Evolutionary conservation across 176 grass and related monocot species (phyloP).

Genomic region (Carex pumila): DNA sequence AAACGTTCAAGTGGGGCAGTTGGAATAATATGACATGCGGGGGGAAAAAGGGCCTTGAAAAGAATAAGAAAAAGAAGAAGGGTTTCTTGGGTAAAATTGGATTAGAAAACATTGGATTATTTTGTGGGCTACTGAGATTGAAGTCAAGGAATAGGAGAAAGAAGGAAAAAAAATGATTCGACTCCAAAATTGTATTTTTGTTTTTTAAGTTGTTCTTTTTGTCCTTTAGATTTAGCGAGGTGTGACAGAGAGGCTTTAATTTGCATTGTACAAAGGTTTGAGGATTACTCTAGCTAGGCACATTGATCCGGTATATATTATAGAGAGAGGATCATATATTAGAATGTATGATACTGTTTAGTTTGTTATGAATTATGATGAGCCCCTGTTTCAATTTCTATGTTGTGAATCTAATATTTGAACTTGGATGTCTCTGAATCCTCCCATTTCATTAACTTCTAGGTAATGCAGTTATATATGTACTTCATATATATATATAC

Average conservation of each 20-base stretch:
- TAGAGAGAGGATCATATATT: conserved; percentile 16
- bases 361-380: background rate
- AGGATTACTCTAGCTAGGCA: background rate
- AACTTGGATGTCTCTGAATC: background rate
- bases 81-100: conserved; percentile 16
- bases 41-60: background rate
- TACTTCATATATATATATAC: background rate
- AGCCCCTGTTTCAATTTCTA: background rate
- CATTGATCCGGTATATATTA: conserved; percentile 20
- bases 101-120: background rate
- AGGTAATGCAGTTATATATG: background rate
- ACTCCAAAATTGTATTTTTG: background rate
- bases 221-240: background rate
- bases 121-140: conserved; percentile 5
- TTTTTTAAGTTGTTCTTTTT: background rate
- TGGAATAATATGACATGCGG: conserved; percentile 55
- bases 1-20: conserved; percentile 35
- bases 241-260: background rate
- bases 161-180: background rate
- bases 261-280: conserved; percentile 4
- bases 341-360: conserved; percentile 9
- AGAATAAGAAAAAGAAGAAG: background rate
- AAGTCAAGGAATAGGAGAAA: conserved; percentile 10
- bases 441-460: background rate
- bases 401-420: background rate